Evolutionary conservation across 139 green algal species (phyloP).

Genomic region (Tetradesmus lagerheimii): DNA sequence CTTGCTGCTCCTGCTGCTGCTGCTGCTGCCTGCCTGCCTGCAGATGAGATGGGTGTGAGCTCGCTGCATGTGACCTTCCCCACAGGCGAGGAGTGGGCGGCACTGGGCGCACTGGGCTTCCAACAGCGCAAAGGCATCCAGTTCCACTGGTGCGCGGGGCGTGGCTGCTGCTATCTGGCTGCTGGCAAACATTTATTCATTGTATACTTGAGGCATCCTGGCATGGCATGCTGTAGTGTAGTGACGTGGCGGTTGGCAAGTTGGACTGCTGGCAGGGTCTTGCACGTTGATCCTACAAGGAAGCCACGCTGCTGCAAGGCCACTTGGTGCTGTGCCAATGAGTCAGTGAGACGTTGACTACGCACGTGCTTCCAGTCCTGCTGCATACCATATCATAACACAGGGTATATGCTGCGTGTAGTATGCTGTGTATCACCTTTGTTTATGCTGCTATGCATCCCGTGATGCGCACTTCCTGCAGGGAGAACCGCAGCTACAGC

Average conservation of each 20-base stretch:
- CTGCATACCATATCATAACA: too few relatives aligned
- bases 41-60: conserved; percentile 71
- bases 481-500: conserved; percentile 72
- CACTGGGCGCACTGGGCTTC: conserved; percentile 74
- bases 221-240: background rate
- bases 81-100: conserved; percentile 73
- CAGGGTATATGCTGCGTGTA: too few relatives aligned
- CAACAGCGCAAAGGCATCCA: conserved; percentile 68
- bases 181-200: background rate
- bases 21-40: background rate
- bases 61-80: conserved; percentile 92
- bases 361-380: too few relatives aligned
- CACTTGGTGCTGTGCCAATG: background rate
- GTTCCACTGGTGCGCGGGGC: conserved; percentile 49
- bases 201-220: background rate
- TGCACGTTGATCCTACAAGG: background rate
- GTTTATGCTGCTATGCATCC: too few relatives aligned
- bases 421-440: too few relatives aligned
- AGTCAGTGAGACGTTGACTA: too few relatives aligned
- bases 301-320: background rate
- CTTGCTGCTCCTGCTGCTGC: background rate
- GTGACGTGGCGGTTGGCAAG: too few relatives aligned
- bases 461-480: background rate
- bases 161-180: background rate
- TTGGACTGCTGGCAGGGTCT: background rate